Conservation (phyloP, 2,329 filamentous ascomycete species). For the Diaporthe longicolla region DNA sequence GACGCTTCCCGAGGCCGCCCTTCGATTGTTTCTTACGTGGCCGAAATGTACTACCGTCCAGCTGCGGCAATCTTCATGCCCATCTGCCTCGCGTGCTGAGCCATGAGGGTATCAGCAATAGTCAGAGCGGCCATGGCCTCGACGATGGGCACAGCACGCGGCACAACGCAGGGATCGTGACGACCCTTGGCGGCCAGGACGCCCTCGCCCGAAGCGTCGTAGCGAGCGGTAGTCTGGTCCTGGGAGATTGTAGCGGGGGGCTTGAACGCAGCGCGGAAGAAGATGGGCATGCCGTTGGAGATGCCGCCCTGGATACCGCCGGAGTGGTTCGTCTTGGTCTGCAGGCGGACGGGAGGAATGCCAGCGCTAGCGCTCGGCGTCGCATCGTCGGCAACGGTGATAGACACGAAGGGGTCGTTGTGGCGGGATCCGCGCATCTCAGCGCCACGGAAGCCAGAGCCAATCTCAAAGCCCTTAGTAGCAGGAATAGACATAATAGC, state of each 20-base stretch:
- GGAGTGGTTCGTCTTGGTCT: slow-evolving; percentile 94
- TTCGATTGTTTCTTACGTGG: slow-evolving; percentile 2
- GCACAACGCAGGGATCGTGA: slow-evolving; percentile 94
- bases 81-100: slow-evolving; percentile 7
- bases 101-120: slow-evolving; percentile 2
- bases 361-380: slow-evolving; percentile 52
- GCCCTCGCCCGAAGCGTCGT: slow-evolving; percentile 79
- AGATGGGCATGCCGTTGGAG: slow-evolving; percentile 92
- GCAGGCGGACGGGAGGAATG: slow-evolving; percentile 72
- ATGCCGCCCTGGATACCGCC: slow-evolving; percentile 97
- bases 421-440: slow-evolving; percentile 90
- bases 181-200: slow-evolving; percentile 91
- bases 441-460: slow-evolving; percentile 90
- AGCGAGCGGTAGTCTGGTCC: slow-evolving; percentile 86
- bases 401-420: slow-evolving; percentile 87
- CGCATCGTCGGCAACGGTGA: slow-evolving; percentile 58
- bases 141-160: slow-evolving; percentile 87
- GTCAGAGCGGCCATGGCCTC: slow-evolving; percentile 89
- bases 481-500: slow-evolving; percentile 97
- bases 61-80: slow-evolving; percentile 10
- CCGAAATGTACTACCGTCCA: slow-evolving; percentile 4
- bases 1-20: neutral
- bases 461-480: slow-evolving; percentile 95
- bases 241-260: slow-evolving; percentile 93
- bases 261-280: slow-evolving; percentile 97